Evolutionary conservation across 306 rosid species (phyloP).

Genomic region (Rosa rugosa): DNA sequence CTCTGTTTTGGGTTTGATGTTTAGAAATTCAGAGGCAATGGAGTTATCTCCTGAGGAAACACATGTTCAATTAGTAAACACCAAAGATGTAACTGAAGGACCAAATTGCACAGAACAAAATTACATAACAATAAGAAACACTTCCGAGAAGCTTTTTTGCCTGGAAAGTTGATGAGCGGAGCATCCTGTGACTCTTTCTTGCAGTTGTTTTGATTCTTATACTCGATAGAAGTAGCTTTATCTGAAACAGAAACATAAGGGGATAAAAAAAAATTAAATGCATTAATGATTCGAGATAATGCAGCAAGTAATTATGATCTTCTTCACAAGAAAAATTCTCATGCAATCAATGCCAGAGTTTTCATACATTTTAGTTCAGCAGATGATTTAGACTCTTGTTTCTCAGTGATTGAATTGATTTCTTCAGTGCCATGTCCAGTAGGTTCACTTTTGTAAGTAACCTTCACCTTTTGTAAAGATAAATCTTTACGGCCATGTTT

Average conservation of each 20-base stretch:
- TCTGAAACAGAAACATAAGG: neutral
- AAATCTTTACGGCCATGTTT: too few relatives aligned
- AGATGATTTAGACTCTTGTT: neutral
- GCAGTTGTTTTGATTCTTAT: neutral
- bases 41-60: neutral
- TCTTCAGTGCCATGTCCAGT: slow-evolving; percentile 8
- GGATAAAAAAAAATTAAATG: neutral
- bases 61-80: neutral
- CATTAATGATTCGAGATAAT: neutral
- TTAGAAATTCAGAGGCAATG: neutral
- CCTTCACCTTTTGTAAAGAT: neutral
- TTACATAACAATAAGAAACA: neutral
- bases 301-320: neutral
- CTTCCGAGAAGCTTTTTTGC: neutral
- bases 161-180: neutral
- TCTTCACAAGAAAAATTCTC: neutral
- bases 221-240: neutral
- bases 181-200: slow-evolving; percentile 3
- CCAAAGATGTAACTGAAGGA: neutral
- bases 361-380: neutral
- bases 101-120: neutral
- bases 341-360: neutral
- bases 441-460: neutral
- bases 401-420: neutral
- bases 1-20: neutral